These are phyloP conservation scores for Luzula sylvatica DNA, from an alignment of 176 grass and related monocot genomes.

Conservation along the genomic window DNA sequence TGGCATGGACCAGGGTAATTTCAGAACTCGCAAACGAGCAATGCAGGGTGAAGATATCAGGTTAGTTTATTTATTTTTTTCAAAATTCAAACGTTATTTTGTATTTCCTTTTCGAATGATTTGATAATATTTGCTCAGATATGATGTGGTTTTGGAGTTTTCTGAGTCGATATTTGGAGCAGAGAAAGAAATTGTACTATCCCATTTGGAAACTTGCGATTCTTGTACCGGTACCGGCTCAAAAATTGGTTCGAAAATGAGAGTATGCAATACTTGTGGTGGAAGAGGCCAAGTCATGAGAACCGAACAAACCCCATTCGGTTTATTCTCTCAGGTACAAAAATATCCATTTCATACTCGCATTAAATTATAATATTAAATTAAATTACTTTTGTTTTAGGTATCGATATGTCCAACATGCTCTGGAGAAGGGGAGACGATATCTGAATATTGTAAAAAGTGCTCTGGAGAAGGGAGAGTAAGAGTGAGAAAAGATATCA, in stretches of 20 bases:
- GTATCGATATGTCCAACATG: conserved; percentile 91
- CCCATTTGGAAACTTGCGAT: conserved; percentile 95
- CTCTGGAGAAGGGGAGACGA: conserved; percentile 69
- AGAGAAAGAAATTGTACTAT: conserved; percentile 90
- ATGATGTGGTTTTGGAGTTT: conserved; percentile 84
- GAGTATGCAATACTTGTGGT: conserved; percentile 87
- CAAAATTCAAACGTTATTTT: too few species aligned
- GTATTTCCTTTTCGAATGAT: conserved; percentile 4
- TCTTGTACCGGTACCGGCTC: conserved; percentile 76
- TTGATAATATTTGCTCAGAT: conserved; percentile 37
- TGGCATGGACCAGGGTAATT: conserved; percentile 70
- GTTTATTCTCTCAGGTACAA: conserved; percentile 91
- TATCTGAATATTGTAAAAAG: conserved; percentile 89
- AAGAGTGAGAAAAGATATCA: conserved; percentile 90
- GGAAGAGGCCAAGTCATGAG: conserved; percentile 96
- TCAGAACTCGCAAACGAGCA: conserved; percentile 66
- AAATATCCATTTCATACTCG: too few species aligned
- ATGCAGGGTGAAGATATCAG: conserved; percentile 88
- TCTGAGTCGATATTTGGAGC: conserved; percentile 90
- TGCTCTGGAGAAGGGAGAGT: conserved; percentile 89
- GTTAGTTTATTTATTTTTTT: conserved; percentile 34
- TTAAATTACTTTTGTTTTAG: conserved; percentile 25
- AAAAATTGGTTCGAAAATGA: conserved; percentile 77
- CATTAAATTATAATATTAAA: too few species aligned
- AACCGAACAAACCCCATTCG: conserved; percentile 97